These are phyloP conservation scores for Malus domestica DNA, from an alignment of 306 rosid genomes.

Conservation along the genomic window DNA sequence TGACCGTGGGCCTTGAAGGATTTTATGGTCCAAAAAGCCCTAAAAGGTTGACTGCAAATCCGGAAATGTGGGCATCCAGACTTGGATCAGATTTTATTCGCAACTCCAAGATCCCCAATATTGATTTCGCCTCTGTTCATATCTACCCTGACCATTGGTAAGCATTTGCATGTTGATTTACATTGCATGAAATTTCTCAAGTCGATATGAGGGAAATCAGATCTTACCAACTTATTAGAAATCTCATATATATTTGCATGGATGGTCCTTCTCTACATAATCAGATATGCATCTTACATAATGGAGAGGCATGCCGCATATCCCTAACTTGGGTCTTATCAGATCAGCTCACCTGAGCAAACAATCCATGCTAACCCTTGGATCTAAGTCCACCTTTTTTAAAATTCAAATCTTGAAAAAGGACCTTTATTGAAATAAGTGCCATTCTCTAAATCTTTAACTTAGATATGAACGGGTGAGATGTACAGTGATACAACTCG, in stretches of 20 bases:
- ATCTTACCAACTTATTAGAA: background rate
- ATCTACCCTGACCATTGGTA: slow-evolving; percentile 97
- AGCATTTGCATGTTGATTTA: slow-evolving; percentile 5
- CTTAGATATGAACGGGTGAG: background rate
- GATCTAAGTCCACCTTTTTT: background rate
- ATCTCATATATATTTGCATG: background rate
- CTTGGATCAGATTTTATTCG: slow-evolving; percentile 90
- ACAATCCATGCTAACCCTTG: background rate
- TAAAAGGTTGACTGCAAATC: slow-evolving; percentile 61
- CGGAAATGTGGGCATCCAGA: slow-evolving; percentile 88
- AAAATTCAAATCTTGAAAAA: background rate
- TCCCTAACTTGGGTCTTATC: background rate
- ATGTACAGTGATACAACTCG: background rate
- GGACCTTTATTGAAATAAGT: background rate
- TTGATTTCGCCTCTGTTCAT: slow-evolving; percentile 89
- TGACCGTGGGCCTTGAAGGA: slow-evolving; percentile 91
- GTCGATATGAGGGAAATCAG: background rate
- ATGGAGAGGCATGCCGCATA: background rate
- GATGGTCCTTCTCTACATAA: background rate
- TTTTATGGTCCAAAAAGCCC: slow-evolving; percentile 88
- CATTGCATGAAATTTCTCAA: background rate
- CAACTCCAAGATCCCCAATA: slow-evolving; percentile 52
- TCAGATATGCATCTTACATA: background rate
- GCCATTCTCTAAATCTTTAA: no score
- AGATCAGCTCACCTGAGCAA: background rate